Evolutionary conservation across 768 basidiomycete genomes (phyloP).

Genomic region (Podaxis pistillaris): DNA sequence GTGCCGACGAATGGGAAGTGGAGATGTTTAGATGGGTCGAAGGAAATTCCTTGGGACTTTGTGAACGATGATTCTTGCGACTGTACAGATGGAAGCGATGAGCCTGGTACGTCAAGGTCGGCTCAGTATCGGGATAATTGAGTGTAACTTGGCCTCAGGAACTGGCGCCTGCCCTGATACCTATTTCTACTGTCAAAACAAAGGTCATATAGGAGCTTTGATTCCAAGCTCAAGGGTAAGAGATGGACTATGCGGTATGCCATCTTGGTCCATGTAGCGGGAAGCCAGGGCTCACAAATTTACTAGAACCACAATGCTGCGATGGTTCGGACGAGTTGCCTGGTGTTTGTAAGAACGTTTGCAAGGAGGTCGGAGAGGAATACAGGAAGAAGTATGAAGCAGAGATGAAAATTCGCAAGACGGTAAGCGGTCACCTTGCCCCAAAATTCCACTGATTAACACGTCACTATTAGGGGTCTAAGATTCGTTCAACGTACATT

Average conservation of each 20-base stretch:
- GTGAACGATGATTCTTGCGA: constrained; percentile 97
- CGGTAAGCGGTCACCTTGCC: constrained; percentile 44
- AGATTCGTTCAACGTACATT: constrained; percentile 89
- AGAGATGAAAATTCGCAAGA: constrained; percentile 77
- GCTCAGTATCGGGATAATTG: neutral
- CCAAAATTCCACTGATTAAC: neutral
- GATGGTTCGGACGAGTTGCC: constrained; percentile 92
- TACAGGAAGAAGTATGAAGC: constrained; percentile 68
- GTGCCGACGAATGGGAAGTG: constrained; percentile 55
- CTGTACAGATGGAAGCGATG: constrained; percentile 92
- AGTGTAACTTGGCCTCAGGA: constrained; percentile 39
- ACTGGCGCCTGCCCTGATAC: constrained; percentile 81
- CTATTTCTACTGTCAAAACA: constrained; percentile 82
- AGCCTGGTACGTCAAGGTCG: constrained; percentile 65
- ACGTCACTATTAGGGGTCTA: constrained; percentile 62
- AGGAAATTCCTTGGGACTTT: constrained; percentile 72
- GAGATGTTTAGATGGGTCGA: constrained; percentile 80
- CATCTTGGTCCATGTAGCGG: neutral
- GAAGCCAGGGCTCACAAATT: constrained; percentile 16
- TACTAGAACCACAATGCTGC: constrained; percentile 84
- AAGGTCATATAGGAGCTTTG: constrained; percentile 79
- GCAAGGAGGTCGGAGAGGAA: constrained; percentile 69
- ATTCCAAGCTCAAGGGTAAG: constrained; percentile 83
- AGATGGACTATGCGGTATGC: constrained; percentile 91
- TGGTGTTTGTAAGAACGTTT: constrained; percentile 78